phyloP scores from a whole-genome alignment of 2,329 filamentous ascomycete genomes.

The Leptographium procerum region DNA sequence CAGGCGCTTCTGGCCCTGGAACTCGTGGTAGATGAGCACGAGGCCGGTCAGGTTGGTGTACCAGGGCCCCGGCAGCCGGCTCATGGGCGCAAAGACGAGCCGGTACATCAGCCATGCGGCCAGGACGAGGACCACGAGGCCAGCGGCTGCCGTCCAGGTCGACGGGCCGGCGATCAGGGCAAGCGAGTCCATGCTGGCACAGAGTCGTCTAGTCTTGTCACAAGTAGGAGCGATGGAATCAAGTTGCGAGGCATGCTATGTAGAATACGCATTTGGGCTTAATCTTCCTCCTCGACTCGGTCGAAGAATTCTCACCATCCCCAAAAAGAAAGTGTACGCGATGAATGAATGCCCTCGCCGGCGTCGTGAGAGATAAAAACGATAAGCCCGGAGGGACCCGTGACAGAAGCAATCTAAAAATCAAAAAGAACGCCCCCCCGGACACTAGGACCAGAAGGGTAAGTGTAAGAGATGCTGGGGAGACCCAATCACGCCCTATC shows the following conservation, averaged over 20 bases:
- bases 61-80: conserved; percentile 6
- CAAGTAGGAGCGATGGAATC: no score
- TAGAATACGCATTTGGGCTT: no score
- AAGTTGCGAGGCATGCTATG: no score
- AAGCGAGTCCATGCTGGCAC: neutral
- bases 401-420: neutral
- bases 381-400: no score
- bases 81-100: neutral
- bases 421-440: neutral
- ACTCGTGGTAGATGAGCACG: conserved; percentile 4
- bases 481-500: neutral
- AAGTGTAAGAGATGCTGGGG: neutral
- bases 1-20: conserved; percentile 3
- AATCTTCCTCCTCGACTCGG: no score
- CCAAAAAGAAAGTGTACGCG: neutral
- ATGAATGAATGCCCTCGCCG: neutral
- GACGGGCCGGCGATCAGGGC: neutral
- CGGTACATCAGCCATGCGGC: conserved; percentile 1
- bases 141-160: neutral
- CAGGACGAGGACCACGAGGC: neutral
- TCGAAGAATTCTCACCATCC: no score
- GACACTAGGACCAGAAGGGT: neutral
- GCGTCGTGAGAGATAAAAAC: no score
- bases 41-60: conserved; percentile 1
- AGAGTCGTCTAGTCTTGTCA: neutral